A percentile compares a stretch with the other conserved stretches of the same genome.
These are phyloP conservation scores for Fusarium decemcellulare DNA, from an alignment of 2,329 filamentous ascomycete species.

Conservation along the genomic window DNA sequence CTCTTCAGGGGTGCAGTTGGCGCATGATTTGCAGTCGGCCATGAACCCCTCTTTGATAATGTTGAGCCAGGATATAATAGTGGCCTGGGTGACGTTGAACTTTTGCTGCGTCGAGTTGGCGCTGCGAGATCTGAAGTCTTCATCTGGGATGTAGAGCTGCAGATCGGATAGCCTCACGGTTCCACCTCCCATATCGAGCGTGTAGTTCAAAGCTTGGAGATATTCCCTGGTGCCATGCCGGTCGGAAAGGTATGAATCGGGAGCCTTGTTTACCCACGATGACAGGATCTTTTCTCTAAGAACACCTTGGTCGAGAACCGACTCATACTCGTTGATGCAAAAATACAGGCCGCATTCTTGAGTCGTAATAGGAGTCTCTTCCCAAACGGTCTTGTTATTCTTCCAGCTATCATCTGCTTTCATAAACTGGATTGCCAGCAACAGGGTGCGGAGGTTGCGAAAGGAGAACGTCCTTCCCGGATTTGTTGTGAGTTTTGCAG, in stretches of 20 bases:
- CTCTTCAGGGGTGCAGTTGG: background rate
- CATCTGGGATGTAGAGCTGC: constrained; percentile 17
- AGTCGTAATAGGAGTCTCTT: constrained; percentile 1
- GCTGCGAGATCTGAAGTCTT: background rate
- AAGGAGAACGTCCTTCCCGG: constrained; percentile 13
- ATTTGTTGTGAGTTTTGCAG: constrained; percentile 11
- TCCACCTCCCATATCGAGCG: background rate
- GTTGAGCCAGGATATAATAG: background rate
- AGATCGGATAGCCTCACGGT: constrained; percentile 1
- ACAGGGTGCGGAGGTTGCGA: constrained; percentile 5
- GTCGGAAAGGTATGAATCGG: background rate
- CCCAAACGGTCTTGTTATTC: constrained; percentile 13
- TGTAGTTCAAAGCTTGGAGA: constrained; percentile 9
- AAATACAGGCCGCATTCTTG: constrained; percentile 26
- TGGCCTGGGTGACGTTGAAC: constrained; percentile 22
- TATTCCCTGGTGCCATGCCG: background rate
- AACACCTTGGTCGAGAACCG: constrained; percentile 2
- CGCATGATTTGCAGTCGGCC: background rate
- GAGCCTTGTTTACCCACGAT: constrained; percentile 4
- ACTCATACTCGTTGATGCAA: constrained; percentile 22
- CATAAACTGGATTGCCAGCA: constrained; percentile 23
- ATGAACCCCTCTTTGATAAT: constrained; percentile 10
- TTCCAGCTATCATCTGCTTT: constrained; percentile 3
- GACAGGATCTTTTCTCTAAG: background rate
- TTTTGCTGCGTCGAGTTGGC: background rate